A percentile compares a stretch with the other conserved stretches of the same genome.
phyloP scores from a whole-genome alignment of 257 asterid species.

The Leonotis leonurus region DNA sequence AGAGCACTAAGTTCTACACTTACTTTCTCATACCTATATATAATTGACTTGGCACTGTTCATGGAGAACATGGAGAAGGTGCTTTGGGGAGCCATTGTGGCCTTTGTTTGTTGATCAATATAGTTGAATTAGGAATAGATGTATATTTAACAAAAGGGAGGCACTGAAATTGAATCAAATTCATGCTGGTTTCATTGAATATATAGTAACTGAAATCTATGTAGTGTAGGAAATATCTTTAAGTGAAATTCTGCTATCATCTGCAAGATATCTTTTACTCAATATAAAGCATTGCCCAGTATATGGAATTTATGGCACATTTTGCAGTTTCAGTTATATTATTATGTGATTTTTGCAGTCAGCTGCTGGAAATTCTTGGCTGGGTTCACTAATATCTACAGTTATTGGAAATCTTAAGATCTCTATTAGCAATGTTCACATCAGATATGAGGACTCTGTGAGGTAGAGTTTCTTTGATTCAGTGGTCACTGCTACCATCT shows the following conservation, averaged over 20 bases:
- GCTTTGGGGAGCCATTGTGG: not conserved
- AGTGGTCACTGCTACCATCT: not conserved
- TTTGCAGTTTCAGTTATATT: not conserved
- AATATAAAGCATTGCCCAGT: not conserved
- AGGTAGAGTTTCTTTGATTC: slow-evolving; percentile 45
- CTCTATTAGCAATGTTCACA: slow-evolving; percentile 91
- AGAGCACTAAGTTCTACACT: not conserved
- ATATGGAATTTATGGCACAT: not conserved
- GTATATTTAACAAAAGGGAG: not conserved
- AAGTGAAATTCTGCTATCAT: not conserved
- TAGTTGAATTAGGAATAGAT: not conserved
- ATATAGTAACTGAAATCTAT: not conserved
- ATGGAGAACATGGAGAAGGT: not conserved
- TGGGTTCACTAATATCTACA: slow-evolving; percentile 87
- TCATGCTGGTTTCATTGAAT: not conserved
- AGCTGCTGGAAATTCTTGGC: slow-evolving; percentile 92
- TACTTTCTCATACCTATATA: not conserved
- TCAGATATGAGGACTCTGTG: slow-evolving; percentile 86
- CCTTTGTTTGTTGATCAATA: not conserved
- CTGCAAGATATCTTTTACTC: slow-evolving; percentile 4
- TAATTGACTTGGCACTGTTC: not conserved
- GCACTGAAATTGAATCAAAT: not conserved
- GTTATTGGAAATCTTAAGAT: slow-evolving; percentile 95
- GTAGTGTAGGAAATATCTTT: slow-evolving; percentile 5
- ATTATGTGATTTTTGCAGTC: slow-evolving; percentile 47